phyloP scores from a whole-genome alignment of 495 filamentous ascomycete species.

The Pseudoneurospora amorphoporcata region DNA sequence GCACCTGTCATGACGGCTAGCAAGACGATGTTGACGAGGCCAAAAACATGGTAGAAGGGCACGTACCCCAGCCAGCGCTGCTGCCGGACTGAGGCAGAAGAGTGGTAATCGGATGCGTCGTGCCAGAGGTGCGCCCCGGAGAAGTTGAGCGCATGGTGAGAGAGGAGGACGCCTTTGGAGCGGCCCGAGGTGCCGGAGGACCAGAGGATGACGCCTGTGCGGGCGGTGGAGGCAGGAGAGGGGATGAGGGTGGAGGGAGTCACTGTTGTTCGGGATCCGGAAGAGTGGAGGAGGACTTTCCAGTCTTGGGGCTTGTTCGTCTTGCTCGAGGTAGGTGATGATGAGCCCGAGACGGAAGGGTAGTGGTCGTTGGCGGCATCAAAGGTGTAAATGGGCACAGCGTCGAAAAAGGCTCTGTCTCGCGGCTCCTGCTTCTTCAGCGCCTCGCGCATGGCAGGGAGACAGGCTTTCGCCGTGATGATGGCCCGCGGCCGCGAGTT shows the following conservation, averaged over 20 bases:
- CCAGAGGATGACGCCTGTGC: constrained; percentile 55
- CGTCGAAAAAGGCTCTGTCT: constrained; percentile 8
- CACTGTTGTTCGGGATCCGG: neutral
- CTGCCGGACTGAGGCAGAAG: constrained; percentile 25
- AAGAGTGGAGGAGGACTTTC: constrained; percentile 10
- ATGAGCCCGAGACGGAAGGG: constrained; percentile 4
- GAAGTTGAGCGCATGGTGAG: constrained; percentile 42
- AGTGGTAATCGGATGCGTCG: constrained; percentile 24
- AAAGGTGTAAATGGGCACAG: constrained; percentile 20
- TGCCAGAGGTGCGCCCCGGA: constrained; percentile 19
- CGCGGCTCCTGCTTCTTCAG: constrained; percentile 8
- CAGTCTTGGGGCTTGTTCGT: constrained; percentile 5
- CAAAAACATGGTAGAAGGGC: constrained; percentile 28
- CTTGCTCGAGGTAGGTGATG: neutral
- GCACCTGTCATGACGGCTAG: constrained; percentile 47
- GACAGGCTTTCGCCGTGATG: constrained; percentile 20
- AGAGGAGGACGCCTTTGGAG: constrained; percentile 72
- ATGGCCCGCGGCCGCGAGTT: constrained; percentile 22
- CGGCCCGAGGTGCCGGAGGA: constrained; percentile 75
- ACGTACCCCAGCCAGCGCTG: constrained; percentile 42
- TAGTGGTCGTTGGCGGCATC: constrained; percentile 14
- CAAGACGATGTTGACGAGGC: constrained; percentile 36
- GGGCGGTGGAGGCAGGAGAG: constrained; percentile 1
- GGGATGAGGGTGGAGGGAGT: neutral
- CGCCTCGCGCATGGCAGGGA: constrained; percentile 19